These are phyloP conservation scores for Epichloe gansuensis DNA, from an alignment of 2,329 filamentous ascomycete genomes.

Conservation along the genomic window DNA sequence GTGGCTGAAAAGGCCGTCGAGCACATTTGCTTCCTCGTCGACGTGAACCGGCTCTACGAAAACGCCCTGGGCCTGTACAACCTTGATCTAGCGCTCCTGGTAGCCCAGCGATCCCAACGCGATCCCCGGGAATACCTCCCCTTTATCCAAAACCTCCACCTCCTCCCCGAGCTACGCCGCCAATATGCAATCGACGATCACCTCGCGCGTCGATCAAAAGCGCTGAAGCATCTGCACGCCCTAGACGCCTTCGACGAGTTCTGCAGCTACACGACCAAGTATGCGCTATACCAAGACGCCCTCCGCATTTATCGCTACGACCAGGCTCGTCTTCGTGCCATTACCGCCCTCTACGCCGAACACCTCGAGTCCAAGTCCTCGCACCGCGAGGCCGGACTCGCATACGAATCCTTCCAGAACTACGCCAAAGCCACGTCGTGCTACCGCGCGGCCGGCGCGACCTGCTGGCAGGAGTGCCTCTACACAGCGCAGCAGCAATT, in stretches of 20 bases:
- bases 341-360: slow-evolving; percentile 69
- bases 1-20: slow-evolving; percentile 82
- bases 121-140: slow-evolving; percentile 92
- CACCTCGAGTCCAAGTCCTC: slow-evolving; percentile 62
- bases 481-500: slow-evolving; percentile 58
- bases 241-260: slow-evolving; percentile 67
- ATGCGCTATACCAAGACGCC: slow-evolving; percentile 65
- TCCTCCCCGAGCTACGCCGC: slow-evolving; percentile 55
- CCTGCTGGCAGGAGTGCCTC: slow-evolving; percentile 82
- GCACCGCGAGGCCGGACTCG: slow-evolving; percentile 76
- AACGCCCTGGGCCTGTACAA: slow-evolving; percentile 84
- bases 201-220: slow-evolving; percentile 63
- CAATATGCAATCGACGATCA: slow-evolving; percentile 83
- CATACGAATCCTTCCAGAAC: slow-evolving; percentile 74
- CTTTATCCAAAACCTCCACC: slow-evolving; percentile 78
- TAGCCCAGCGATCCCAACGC: slow-evolving; percentile 91
- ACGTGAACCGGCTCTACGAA: slow-evolving; percentile 85
- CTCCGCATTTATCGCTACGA: slow-evolving; percentile 79
- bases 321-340: slow-evolving; percentile 44
- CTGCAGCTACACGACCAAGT: slow-evolving; percentile 62
- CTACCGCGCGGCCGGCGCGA: slow-evolving; percentile 65
- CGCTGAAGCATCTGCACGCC: slow-evolving; percentile 61
- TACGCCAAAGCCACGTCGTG: slow-evolving; percentile 64
- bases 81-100: slow-evolving; percentile 74
- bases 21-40: slow-evolving; percentile 94